Percentiles rank a stretch among this genome's conserved stretches.
phyloP scores from a whole-genome alignment of 257 asterid species.

The Verbena officinalis region DNA sequence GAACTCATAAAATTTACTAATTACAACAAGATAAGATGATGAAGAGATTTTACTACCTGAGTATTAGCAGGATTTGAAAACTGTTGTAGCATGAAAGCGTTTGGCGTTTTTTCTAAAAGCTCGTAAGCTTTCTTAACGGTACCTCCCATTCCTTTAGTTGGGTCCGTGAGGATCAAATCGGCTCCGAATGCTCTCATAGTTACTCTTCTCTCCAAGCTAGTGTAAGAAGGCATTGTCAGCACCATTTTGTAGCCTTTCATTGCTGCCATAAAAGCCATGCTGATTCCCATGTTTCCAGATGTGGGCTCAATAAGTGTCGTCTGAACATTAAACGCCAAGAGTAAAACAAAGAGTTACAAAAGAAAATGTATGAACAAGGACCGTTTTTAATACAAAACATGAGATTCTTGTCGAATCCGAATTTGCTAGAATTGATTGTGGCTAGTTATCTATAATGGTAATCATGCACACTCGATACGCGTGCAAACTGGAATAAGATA shows the following conservation, averaged over 20 bases:
- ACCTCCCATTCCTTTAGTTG: slow-evolving; percentile 96
- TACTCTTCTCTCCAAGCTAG: slow-evolving; percentile 94
- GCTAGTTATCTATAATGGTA: too few relatives aligned
- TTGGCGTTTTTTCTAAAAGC: slow-evolving; percentile 71
- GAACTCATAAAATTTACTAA: background rate
- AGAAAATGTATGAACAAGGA: background rate
- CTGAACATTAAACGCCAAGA: slow-evolving; percentile 40
- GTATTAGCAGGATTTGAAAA: slow-evolving; percentile 92
- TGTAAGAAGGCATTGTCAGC: slow-evolving; percentile 97
- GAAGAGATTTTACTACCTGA: slow-evolving; percentile 40
- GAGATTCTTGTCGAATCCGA: too few relatives aligned
- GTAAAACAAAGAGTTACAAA: background rate
- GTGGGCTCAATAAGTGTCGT: slow-evolving; percentile 96
- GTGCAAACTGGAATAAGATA: too few relatives aligned
- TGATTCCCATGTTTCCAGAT: slow-evolving; percentile 98
- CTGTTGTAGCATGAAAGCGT: slow-evolving; percentile 96
- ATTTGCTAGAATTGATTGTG: too few relatives aligned
- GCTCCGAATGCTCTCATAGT: slow-evolving; percentile 97
- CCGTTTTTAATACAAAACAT: too few relatives aligned
- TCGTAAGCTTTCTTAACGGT: slow-evolving; percentile 87
- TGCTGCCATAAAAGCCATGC: slow-evolving; percentile 98
- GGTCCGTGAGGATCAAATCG: slow-evolving; percentile 84
- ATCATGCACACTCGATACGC: too few relatives aligned
- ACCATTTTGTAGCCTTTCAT: slow-evolving; percentile 97
- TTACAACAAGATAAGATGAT: background rate